phyloP scores from a whole-genome alignment of 495 filamentous ascomycete genomes.

The Darksidea phi region DNA sequence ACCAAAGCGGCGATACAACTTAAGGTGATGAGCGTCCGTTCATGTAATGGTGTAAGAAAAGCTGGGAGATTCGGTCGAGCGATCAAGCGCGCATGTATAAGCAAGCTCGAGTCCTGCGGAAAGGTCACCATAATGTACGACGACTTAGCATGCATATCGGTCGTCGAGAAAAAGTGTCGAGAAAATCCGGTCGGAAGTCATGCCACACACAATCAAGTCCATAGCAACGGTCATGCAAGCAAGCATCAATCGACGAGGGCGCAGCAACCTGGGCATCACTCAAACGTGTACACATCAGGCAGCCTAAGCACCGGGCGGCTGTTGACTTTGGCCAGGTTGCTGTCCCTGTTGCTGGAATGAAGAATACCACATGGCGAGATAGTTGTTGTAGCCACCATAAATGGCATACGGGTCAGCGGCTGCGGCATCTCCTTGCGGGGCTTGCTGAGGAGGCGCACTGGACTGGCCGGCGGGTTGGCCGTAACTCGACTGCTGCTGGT shows the following conservation, averaged over 20 bases:
- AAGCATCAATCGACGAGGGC: conserved; percentile 28
- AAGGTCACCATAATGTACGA: background rate
- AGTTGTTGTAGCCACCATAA: conserved; percentile 65
- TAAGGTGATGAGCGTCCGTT: too few species aligned
- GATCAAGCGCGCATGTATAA: background rate
- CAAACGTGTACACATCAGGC: conserved; percentile 26
- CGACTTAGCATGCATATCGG: background rate
- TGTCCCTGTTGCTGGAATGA: conserved; percentile 41
- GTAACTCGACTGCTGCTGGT: conserved; percentile 43
- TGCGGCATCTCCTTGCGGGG: conserved; percentile 43
- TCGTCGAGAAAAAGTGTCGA: background rate
- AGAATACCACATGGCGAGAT: conserved; percentile 64
- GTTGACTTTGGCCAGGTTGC: conserved; percentile 27
- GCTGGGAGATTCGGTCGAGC: background rate
- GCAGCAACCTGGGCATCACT: conserved; percentile 32
- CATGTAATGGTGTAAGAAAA: too few species aligned
- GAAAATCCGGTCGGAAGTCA: conserved; percentile 16
- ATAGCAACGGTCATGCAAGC: conserved; percentile 28
- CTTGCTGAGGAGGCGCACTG: conserved; percentile 41
- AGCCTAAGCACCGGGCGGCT: conserved; percentile 22
- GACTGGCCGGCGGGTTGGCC: conserved; percentile 36
- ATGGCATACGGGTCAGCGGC: conserved; percentile 59
- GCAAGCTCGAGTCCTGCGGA: background rate
- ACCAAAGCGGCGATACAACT: too few species aligned
- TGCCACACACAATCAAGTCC: conserved; percentile 15